Base-by-base conservation (phyloP, 1,284 basidiomycete genomes). In the Melanopsichium pennsylvanicum region DNA sequence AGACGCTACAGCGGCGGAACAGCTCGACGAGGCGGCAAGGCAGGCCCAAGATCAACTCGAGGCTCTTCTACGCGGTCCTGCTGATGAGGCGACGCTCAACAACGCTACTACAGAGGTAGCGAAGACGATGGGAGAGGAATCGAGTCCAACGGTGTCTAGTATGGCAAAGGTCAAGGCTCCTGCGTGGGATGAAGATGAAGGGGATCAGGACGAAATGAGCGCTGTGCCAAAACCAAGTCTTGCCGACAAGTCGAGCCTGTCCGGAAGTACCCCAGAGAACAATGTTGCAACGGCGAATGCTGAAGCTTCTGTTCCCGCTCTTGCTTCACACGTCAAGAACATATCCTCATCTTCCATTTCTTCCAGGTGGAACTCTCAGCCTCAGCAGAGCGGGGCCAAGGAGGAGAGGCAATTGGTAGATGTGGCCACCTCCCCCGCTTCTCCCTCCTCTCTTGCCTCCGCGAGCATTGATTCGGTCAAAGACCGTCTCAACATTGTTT, bases 141-240 rank as follows among this genome's bases (percentile, higher is more conserved):
- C 6, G 19, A 35, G 32, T n/a, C 29, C 42, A 23, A 11, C 34
- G 13, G 7, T 21, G 34, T 22, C 41, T 6, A 32, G 38, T 9
- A 19, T 23, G 21, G 43, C 42, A 4, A 41, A 50, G 19, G 46
- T 57, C 10, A 50, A 46, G 12, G 72, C 70, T 18, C 72, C 72
- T 2, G 70, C 69, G 5, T 74, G 72, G 72, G 72, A 74, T 47
- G 72, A 74, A 6, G 72, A 72, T n/a, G 63, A 71, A 18, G 61
- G 58, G 15, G 70, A 64, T 15, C 51, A 55, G 25, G 64, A 48
- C 18, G 67, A 74, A 57, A 66, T 70, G 58, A 47, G 26, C 5
- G 55, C 48, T 4, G n/a, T 73, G 23, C 54, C 68, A 2, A 51
- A 42, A 31, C 70, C 70, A 19, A 31, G 38, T 22, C 19, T 70